phyloP scores from a whole-genome alignment of 441 rosid species.

The Croton setiger region DNA sequence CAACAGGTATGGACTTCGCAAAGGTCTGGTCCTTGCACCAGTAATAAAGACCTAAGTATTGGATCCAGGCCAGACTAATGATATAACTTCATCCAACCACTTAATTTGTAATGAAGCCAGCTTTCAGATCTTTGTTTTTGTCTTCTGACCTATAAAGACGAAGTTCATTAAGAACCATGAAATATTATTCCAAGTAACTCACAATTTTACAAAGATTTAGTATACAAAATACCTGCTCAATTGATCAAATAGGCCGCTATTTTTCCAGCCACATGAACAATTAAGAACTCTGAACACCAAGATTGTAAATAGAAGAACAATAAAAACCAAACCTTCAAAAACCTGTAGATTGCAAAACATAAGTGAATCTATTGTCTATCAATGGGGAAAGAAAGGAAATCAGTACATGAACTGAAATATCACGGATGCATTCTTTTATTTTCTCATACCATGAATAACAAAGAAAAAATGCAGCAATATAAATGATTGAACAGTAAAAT shows the following conservation, averaged over 20 bases:
- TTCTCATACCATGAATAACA: constrained; percentile 8
- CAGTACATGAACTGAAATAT: constrained; percentile 4
- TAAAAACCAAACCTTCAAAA: constrained; percentile 29
- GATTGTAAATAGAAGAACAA: neutral
- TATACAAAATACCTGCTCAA: constrained; percentile 24
- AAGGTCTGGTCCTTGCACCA: constrained; percentile 39
- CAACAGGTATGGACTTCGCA: constrained; percentile 45
- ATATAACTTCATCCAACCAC: constrained; percentile 18
- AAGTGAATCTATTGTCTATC: constrained; percentile 10
- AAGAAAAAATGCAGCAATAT: constrained; percentile 1
- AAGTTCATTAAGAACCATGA: constrained; percentile 14
- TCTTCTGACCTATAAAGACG: constrained; percentile 22
- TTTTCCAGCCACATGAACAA: constrained; percentile 21
- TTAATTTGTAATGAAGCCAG: constrained; percentile 16
- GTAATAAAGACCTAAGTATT: constrained; percentile 42
- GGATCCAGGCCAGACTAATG: constrained; percentile 77
- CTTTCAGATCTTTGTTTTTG: constrained; percentile 21
- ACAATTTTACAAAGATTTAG: constrained; percentile 10
- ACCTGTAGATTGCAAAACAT: constrained; percentile 8
- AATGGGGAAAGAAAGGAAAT: constrained; percentile 6
- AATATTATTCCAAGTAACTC: constrained; percentile 15
- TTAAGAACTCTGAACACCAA: constrained; percentile 18
- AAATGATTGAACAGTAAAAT: too few relatives aligned
- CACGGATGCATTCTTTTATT: constrained; percentile 1
- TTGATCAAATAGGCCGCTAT: constrained; percentile 24